These are phyloP conservation scores for Phanerochaete carnosa DNA, from an alignment of 768 basidiomycete species.

Conservation along the genomic window DNA sequence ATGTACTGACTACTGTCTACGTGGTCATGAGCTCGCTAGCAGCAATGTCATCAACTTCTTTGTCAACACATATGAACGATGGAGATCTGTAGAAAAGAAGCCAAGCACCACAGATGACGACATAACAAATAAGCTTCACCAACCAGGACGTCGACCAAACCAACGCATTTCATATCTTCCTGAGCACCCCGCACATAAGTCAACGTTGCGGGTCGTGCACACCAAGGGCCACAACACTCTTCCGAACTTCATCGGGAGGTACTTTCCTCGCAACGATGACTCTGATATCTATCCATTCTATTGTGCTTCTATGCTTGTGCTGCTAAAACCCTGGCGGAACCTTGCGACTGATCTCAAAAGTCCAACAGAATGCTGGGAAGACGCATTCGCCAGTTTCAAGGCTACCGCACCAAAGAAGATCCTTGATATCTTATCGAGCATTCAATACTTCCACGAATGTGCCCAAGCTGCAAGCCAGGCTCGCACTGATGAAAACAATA, in stretches of 20 bases:
- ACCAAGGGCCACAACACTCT: constrained; percentile 30
- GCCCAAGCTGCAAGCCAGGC: not conserved
- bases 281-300: constrained; percentile 25
- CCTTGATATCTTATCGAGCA: constrained; percentile 20
- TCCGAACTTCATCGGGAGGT: constrained; percentile 33
- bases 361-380: constrained; percentile 17
- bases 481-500: not conserved
- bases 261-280: constrained; percentile 30
- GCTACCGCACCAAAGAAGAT: not conserved
- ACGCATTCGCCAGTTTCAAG: constrained; percentile 19
- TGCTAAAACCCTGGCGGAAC: constrained; percentile 34
- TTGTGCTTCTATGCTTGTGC: constrained; percentile 32
- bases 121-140: not conserved
- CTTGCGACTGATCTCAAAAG: constrained; percentile 25
- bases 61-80: constrained; percentile 30
- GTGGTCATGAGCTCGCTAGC: constrained; percentile 20
- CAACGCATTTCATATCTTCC: constrained; percentile 18
- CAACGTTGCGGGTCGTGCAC: constrained; percentile 18
- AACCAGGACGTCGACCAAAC: constrained; percentile 19
- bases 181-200: constrained; percentile 7
- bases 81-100: not conserved
- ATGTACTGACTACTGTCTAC: constrained; percentile 25
- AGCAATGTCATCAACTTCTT: constrained; percentile 25
- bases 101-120: not conserved
- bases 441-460: constrained; percentile 34